Conservation (phyloP, 1,284 basidiomycete species). For the Violaceomyces palustris region DNA sequence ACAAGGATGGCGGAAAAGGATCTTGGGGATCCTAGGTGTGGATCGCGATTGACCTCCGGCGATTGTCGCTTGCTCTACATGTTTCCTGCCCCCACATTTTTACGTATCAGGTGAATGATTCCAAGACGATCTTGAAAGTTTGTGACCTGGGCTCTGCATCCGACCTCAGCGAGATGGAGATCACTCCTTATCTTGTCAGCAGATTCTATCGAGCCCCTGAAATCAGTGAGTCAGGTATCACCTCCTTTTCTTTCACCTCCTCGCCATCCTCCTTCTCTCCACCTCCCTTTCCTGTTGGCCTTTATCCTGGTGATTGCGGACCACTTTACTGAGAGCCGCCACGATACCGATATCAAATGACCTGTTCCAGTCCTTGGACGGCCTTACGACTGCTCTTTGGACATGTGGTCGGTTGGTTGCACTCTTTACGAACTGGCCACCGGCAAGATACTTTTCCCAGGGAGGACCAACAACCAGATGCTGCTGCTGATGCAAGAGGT, state of each 20-base stretch:
- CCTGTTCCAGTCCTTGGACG: slow-evolving; percentile 73
- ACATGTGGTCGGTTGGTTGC: slow-evolving; percentile 96
- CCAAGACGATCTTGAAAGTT: slow-evolving; percentile 86
- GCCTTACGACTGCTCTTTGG: slow-evolving; percentile 87
- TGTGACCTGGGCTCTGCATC: slow-evolving; percentile 95
- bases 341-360: slow-evolving; percentile 8
- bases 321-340: no score
- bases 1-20: no score
- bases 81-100: no score
- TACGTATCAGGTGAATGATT: slow-evolving; percentile 87
- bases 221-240: slow-evolving; percentile 67
- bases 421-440: slow-evolving; percentile 97
- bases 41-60: no score
- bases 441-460: slow-evolving; percentile 96
- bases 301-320: no score
- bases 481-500: slow-evolving; percentile 71
- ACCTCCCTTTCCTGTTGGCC: no score
- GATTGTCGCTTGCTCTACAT: no score
- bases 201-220: slow-evolving; percentile 98
- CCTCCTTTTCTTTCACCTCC: slow-evolving; percentile 21
- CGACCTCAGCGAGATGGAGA: slow-evolving; percentile 87
- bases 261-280: background rate
- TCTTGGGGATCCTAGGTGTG: no score
- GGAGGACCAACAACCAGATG: slow-evolving; percentile 97
- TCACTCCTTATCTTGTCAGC: slow-evolving; percentile 95